These are phyloP conservation scores for Amniculicola lignicola DNA, from an alignment of 495 filamentous ascomycete genomes.

Conservation along the genomic window DNA sequence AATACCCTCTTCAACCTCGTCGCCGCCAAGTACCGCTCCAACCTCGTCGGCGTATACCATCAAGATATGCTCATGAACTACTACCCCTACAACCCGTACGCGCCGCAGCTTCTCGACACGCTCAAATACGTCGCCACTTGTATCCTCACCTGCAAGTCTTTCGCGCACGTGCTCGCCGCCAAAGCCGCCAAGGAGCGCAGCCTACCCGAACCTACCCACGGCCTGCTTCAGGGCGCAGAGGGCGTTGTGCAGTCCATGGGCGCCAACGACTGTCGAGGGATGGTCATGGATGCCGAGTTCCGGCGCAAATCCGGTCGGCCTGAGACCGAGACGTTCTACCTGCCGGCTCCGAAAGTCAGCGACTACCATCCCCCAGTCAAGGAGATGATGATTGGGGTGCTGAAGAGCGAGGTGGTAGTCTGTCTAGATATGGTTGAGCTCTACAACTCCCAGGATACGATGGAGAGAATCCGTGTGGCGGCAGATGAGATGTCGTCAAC, in stretches of 20 bases:
- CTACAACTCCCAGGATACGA: constrained; percentile 34
- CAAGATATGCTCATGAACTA: constrained; percentile 53
- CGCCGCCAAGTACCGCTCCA: constrained; percentile 47
- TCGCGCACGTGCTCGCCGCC: constrained; percentile 65
- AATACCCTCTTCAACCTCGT: constrained; percentile 44
- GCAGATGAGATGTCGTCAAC: constrained; percentile 57
- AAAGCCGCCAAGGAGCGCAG: constrained; percentile 69
- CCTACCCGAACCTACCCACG: constrained; percentile 67
- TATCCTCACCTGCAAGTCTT: constrained; percentile 58
- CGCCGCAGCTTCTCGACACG: constrained; percentile 60
- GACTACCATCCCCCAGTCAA: constrained; percentile 8
- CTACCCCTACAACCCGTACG: constrained; percentile 51
- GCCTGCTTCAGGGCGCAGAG: constrained; percentile 69
- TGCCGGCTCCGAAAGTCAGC: constrained; percentile 40
- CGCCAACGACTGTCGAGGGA: constrained; percentile 47
- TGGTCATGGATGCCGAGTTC: constrained; percentile 84
- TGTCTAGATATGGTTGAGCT: constrained; percentile 58
- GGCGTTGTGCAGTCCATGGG: constrained; percentile 58
- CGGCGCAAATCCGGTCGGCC: constrained; percentile 74
- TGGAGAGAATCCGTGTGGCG: constrained; percentile 43
- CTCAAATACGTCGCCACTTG: constrained; percentile 67
- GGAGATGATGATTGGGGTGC: constrained; percentile 16
- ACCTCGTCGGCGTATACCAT: constrained; percentile 64
- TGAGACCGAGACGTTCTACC: constrained; percentile 72
- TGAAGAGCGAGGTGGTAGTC: constrained; percentile 51